Conservation (phyloP, 495 filamentous ascomycete genomes). For the Daldinia bambusicola region DNA sequence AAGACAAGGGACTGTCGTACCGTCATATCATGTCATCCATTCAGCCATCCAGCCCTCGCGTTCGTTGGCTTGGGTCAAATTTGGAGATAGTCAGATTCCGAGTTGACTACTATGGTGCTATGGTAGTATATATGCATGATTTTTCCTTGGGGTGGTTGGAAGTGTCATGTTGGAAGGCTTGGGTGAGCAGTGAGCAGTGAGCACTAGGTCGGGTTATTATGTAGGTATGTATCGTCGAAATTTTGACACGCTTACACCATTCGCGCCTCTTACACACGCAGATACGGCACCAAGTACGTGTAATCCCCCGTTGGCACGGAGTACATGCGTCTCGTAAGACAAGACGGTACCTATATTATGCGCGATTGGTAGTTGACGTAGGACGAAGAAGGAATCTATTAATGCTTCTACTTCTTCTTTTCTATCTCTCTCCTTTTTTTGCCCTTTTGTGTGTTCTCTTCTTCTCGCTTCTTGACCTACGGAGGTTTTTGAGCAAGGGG, state of each 20-base stretch:
- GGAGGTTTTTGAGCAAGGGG: slow-evolving; percentile 36
- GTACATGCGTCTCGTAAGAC: slow-evolving; percentile 33
- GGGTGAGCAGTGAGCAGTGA: slow-evolving; percentile 33
- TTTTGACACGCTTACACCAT: slow-evolving; percentile 23
- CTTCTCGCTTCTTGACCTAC: background rate
- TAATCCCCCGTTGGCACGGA: slow-evolving; percentile 37
- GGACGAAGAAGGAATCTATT: slow-evolving; percentile 25
- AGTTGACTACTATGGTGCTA: slow-evolving; percentile 11
- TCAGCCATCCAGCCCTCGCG: slow-evolving; percentile 7
- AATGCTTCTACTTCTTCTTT: slow-evolving; percentile 32
- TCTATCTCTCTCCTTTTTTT: background rate
- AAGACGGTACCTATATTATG: slow-evolving; percentile 7
- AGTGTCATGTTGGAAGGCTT: background rate
- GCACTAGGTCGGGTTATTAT: background rate
- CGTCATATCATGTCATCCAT: slow-evolving; percentile 41
- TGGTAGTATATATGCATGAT: slow-evolving; percentile 31
- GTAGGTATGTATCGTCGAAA: slow-evolving; percentile 35
- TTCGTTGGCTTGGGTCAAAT: slow-evolving; percentile 36
- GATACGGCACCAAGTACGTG: slow-evolving; percentile 6
- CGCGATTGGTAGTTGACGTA: slow-evolving; percentile 30
- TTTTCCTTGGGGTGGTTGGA: slow-evolving; percentile 8
- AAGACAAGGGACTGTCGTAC: slow-evolving; percentile 26
- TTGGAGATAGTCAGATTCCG: slow-evolving; percentile 35
- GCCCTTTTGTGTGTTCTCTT: background rate
- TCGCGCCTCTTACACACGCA: slow-evolving; percentile 21